These are phyloP conservation scores for Ramaria sp. DNA, from an alignment of 768 basidiomycete species.

Conservation along the genomic window DNA sequence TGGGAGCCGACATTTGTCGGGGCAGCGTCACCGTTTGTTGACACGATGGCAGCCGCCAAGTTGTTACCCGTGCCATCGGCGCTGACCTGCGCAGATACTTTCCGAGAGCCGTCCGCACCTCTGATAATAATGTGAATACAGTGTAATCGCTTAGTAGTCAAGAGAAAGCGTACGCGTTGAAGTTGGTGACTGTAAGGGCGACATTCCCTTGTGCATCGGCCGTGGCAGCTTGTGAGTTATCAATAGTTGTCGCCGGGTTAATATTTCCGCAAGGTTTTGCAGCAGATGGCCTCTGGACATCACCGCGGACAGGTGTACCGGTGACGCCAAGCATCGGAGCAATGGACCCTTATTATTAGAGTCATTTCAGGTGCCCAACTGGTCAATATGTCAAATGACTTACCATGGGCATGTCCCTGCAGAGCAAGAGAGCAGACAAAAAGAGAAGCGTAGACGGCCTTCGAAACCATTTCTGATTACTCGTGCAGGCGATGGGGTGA, in stretches of 20 bases:
- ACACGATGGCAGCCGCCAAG: slow-evolving; percentile 25
- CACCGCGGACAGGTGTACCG: slow-evolving; percentile 15
- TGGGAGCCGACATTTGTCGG: slow-evolving; percentile 9
- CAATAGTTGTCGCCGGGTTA: slow-evolving; percentile 29
- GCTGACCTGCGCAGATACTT: slow-evolving; percentile 32
- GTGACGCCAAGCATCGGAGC: slow-evolving; percentile 29
- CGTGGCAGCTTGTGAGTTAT: slow-evolving; percentile 21
- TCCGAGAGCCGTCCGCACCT: slow-evolving; percentile 37
- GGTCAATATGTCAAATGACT: neutral
- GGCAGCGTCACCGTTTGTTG: slow-evolving; percentile 29
- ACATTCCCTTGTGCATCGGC: slow-evolving; percentile 30
- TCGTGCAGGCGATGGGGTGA: neutral
- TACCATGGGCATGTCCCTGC: slow-evolving; percentile 4
- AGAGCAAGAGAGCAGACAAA: neutral
- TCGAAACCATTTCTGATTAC: neutral
- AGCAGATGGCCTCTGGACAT: slow-evolving; percentile 22
- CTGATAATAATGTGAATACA: slow-evolving; percentile 14
- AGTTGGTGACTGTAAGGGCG: slow-evolving; percentile 31
- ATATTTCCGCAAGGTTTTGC: slow-evolving; percentile 32
- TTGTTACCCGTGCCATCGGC: slow-evolving; percentile 25
- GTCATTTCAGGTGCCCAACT: neutral
- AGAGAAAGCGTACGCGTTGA: slow-evolving; percentile 32
- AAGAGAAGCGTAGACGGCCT: neutral
- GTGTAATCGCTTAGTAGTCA: neutral
- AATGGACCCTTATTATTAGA: slow-evolving; percentile 27